Evolutionary conservation across 805 yeast genomes (phyloP).

Genomic region (Lipomyces oligophaga): DNA sequence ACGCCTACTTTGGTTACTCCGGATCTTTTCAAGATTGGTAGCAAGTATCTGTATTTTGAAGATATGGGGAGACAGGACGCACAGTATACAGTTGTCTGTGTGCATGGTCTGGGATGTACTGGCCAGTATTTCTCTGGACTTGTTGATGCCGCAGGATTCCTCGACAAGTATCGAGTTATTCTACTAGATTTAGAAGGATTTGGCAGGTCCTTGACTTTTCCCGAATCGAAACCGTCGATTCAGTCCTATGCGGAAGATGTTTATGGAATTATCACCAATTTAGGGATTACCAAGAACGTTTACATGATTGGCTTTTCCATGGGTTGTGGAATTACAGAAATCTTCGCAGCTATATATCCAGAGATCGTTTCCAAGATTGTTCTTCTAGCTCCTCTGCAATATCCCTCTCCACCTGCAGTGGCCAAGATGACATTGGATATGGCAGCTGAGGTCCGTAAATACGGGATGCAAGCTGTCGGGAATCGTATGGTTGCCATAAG

Average conservation of each 20-base stretch:
- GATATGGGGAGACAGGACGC: slow-evolving; percentile 14
- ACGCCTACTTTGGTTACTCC: not conserved
- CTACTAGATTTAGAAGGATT: slow-evolving; percentile 19
- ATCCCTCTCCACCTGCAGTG: slow-evolving; percentile 2
- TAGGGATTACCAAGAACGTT: slow-evolving; percentile 5
- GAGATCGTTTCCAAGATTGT: slow-evolving; percentile 8
- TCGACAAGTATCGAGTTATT: slow-evolving; percentile 12
- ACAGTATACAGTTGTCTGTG: slow-evolving; percentile 7
- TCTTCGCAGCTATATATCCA: slow-evolving; percentile 9
- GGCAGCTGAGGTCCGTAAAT: not conserved
- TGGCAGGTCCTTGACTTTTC: slow-evolving; percentile 11
- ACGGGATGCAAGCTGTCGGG: slow-evolving; percentile 5
- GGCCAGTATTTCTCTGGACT: slow-evolving; percentile 11
- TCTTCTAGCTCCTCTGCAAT: slow-evolving; percentile 16
- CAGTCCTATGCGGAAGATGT: slow-evolving; percentile 13
- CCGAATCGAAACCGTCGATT: slow-evolving; percentile 2
- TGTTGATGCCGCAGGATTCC: slow-evolving; percentile 4
- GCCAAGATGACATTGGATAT: not conserved
- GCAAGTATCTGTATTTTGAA: slow-evolving; percentile 16
- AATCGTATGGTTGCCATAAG: slow-evolving; percentile 2
- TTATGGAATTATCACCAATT: not conserved
- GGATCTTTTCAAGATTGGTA: slow-evolving; percentile 11
- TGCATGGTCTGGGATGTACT: slow-evolving; percentile 19
- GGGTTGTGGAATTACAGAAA: slow-evolving; percentile 19
- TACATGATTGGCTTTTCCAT: slow-evolving; percentile 17